Base-by-base conservation (phyloP, 176 grass and related monocot genomes). In the Oryza coarctata region DNA sequence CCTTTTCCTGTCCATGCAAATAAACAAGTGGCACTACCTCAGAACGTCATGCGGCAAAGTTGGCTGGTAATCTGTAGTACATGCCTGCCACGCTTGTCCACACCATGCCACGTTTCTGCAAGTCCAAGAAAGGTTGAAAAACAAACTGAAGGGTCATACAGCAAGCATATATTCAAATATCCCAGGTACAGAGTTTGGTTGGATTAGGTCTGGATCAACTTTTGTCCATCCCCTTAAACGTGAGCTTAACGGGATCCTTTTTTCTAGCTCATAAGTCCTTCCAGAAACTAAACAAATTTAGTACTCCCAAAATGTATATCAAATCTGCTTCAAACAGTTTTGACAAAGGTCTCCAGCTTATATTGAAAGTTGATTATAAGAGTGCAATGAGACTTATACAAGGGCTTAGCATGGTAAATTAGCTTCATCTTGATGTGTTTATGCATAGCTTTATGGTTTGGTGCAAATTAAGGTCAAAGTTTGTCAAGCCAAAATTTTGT, bases 171-270 rank as follows among this genome's bases (percentile, higher is more conserved):
- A 30, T 35, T 78, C 66, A 71, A 74, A 78, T 45, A 63, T 28
- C 40, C 29, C 39, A 27, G 7, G n/a, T 6, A 55, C 50, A 27
- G 36, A 3, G 43, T 74, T 55, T 50, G 57, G 75, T 86, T 73
- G 23, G 68, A 25, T 80, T 73, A 73, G 84, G 76, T 40, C 58
- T 50, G 58, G 38, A 52, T 26, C 40, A 60, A 79, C 84, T 30
- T 50, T 39, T 58, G n/a, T 29, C 65, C 29, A 63, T 33, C 28
- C 65, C 41, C 22, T 18, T 28, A 75, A 62, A 63, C 20, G 22
- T 28, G 60, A 43, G 45, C 26, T 36, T 43, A 49, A 23, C 41
- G 10, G 6, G 29, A 39, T 67, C 29, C 55, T 60, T 60, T 60
- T 23, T 10, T 1, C n/a, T 60, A 60, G 55, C n/a, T 60, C 9